Evolutionary conservation across 1,139 yeast species (phyloP).

Genomic region (Scheffersomyces cryptocercus): DNA sequence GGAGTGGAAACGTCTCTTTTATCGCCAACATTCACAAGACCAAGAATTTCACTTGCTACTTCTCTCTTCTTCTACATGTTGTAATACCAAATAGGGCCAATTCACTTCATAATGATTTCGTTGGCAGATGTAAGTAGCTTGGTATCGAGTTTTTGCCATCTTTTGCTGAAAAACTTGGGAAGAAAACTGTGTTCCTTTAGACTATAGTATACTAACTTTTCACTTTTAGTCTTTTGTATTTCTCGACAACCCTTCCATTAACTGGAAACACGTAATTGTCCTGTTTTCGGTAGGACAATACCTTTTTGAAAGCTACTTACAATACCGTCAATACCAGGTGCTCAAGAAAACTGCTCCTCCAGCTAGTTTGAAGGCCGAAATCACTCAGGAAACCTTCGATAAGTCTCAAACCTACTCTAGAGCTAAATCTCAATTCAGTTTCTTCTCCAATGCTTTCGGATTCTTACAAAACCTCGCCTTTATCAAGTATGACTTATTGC

Average conservation of each 20-base stretch:
- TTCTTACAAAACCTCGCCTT: conserved; percentile 58
- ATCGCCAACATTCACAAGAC: too few species aligned
- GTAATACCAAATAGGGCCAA: background rate
- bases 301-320: conserved; percentile 70
- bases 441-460: conserved; percentile 53
- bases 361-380: conserved; percentile 59
- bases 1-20: too few species aligned
- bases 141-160: too few species aligned
- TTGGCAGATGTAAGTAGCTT: conserved; percentile 20
- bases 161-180: too few species aligned
- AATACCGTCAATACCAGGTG: conserved; percentile 74
- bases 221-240: conserved; percentile 28
- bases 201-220: conserved; percentile 7
- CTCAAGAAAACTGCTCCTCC: conserved; percentile 61
- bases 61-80: too few species aligned
- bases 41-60: too few species aligned
- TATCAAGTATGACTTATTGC: conserved; percentile 63
- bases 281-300: conserved; percentile 79
- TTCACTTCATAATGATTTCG: conserved; percentile 15
- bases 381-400: conserved; percentile 69
- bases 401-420: conserved; percentile 80
- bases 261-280: conserved; percentile 76
- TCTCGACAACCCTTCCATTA: conserved; percentile 59
- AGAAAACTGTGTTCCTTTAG: background rate
- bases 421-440: conserved; percentile 75